phyloP scores from a whole-genome alignment of 2,329 filamentous ascomycete species.

The Leptographium wingfieldii region DNA sequence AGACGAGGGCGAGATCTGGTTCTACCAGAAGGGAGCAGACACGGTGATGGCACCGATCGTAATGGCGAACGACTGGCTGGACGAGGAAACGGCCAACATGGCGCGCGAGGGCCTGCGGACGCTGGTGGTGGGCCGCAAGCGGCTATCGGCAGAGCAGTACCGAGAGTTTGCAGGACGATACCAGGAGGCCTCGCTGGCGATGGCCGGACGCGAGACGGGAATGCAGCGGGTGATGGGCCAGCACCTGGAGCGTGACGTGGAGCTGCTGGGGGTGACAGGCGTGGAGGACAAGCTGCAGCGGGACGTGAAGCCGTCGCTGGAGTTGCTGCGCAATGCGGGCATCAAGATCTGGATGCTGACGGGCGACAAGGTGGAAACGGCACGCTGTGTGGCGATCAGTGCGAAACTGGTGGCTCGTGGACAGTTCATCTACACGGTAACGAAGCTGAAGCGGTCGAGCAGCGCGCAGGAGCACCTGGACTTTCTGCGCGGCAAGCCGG shows the following conservation, averaged over 20 bases:
- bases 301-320: slow-evolving; percentile 89
- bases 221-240: slow-evolving; percentile 72
- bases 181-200: slow-evolving; percentile 65
- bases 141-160: slow-evolving; percentile 67
- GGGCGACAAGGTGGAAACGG: slow-evolving; percentile 96
- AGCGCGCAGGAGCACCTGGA: slow-evolving; percentile 80
- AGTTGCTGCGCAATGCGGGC: slow-evolving; percentile 88
- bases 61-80: slow-evolving; percentile 92
- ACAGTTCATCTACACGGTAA: slow-evolving; percentile 90
- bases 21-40: slow-evolving; percentile 96
- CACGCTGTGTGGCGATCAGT: slow-evolving; percentile 87
- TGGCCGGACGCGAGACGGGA: slow-evolving; percentile 66
- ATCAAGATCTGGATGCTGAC: slow-evolving; percentile 99
- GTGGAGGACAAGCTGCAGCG: slow-evolving; percentile 95
- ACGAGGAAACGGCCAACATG: slow-evolving; percentile 99
- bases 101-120: slow-evolving; percentile 90
- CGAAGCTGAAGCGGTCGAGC: slow-evolving; percentile 74
- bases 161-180: slow-evolving; percentile 64
- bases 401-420: slow-evolving; percentile 87
- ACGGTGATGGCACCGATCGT: slow-evolving; percentile 98
- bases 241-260: slow-evolving; percentile 75
- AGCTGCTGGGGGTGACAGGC: slow-evolving; percentile 91
- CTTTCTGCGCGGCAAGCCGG: slow-evolving; percentile 76
- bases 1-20: slow-evolving; percentile 74
- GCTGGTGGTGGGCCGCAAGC: slow-evolving; percentile 86